Conservation (phyloP, 331 rosid species). For the Phaseolus coccineus region DNA sequence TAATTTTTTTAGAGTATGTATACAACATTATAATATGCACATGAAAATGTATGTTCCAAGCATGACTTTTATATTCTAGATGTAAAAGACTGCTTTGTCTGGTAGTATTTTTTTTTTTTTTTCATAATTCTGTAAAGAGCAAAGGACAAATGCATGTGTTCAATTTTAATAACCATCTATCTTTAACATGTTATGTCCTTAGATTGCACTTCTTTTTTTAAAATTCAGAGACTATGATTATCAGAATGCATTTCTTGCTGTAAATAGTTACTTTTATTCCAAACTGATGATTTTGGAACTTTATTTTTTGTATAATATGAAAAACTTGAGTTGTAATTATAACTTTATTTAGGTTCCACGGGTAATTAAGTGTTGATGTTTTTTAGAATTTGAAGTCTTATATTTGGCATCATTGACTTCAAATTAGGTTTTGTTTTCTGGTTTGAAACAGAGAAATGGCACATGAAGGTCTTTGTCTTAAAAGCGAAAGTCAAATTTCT, state of each 20-base stretch:
- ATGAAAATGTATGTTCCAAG: neutral
- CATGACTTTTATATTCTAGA: conserved; percentile 11
- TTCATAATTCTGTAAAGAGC: conserved; percentile 4
- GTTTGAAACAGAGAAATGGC: conserved; percentile 83
- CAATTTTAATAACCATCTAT: neutral
- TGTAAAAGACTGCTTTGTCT: conserved; percentile 21
- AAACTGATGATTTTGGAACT: conserved; percentile 18
- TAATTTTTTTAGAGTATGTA: conserved; percentile 7
- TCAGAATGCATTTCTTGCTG: conserved; percentile 5
- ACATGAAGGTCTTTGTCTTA: conserved; percentile 81
- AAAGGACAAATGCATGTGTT: conserved; percentile 4
- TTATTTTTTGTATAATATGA: conserved; percentile 32
- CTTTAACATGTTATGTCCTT: neutral
- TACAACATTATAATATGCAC: neutral
- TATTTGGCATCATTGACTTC: conserved; percentile 37
- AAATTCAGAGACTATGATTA: conserved; percentile 23
- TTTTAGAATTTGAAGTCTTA: conserved; percentile 11
- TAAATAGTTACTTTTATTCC: conserved; percentile 31
- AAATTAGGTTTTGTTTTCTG: conserved; percentile 21
- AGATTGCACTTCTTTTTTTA: neutral
- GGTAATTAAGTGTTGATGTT: conserved; percentile 36
- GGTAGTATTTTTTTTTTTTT: conserved; percentile 8
- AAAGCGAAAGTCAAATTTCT: conserved; percentile 59
- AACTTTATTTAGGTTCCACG: conserved; percentile 18
- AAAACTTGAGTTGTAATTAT: conserved; percentile 5